Conservation (phyloP, 805 yeast genomes). For the Cyberlindnera mycetangii region DNA sequence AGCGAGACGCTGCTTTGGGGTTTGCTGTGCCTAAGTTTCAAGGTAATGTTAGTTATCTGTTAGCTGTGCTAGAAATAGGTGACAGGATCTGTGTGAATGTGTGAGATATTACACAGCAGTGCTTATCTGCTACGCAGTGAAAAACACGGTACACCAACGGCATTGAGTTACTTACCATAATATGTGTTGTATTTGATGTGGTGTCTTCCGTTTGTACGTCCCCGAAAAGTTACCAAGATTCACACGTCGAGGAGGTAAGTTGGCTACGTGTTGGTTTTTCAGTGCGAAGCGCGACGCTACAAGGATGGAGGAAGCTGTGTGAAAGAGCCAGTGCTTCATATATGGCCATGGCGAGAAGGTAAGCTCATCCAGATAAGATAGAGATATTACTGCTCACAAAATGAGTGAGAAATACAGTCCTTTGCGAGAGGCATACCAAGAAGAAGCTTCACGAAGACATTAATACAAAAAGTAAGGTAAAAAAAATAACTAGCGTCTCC, state of each 20-base stretch:
- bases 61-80: no score
- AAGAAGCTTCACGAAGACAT: no score
- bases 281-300: conserved; percentile 2
- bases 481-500: conserved; percentile 72
- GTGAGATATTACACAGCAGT: background rate
- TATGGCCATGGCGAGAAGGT: no score
- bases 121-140: no score
- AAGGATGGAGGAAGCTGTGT: no score
- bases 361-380: no score
- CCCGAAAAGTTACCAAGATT: background rate
- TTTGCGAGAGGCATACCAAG: no score
- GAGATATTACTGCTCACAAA: no score
- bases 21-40: conserved; percentile 62
- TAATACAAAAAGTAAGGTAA: background rate
- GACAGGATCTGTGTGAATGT: background rate
- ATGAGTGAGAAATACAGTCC: no score
- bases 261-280: conserved; percentile 12
- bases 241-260: background rate
- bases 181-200: background rate
- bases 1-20: conserved; percentile 86
- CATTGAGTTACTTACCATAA: conserved; percentile 1
- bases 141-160: background rate
- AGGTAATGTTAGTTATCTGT: background rate
- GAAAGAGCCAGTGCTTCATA: background rate
- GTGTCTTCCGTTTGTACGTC: no score